A percentile compares a stretch with the other conserved stretches of the same genome.
Evolutionary conservation across 2,329 filamentous ascomycete species (phyloP).

Genomic region (Cladophialophora psammophila): DNA sequence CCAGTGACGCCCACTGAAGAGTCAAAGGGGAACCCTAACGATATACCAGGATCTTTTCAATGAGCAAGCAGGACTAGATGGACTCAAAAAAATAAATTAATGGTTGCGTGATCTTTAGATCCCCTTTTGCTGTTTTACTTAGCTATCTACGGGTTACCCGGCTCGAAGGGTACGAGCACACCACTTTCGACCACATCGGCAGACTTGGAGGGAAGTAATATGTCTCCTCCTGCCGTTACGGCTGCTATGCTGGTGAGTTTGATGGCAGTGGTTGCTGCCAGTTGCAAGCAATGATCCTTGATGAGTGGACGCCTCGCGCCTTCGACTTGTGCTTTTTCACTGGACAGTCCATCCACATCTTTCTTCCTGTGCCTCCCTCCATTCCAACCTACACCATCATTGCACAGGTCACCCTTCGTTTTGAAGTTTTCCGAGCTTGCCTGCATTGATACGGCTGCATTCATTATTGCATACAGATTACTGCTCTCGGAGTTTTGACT

Average conservation of each 20-base stretch:
- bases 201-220: not conserved
- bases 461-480: constrained; percentile 10
- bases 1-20: constrained; percentile 37
- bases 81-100: constrained; percentile 2
- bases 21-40: constrained; percentile 28
- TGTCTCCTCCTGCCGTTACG: not conserved
- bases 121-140: not conserved
- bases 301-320: not conserved
- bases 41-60: constrained; percentile 31
- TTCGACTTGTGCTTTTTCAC: not conserved
- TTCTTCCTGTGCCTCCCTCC: not conserved
- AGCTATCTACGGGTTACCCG: not conserved
- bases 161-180: not conserved
- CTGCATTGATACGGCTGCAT: constrained; percentile 24
- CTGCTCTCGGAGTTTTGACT: not conserved
- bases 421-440: constrained; percentile 1
- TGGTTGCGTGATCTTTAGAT: constrained; percentile 6
- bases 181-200: not conserved
- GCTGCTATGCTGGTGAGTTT: not conserved
- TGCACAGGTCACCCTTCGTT: not conserved
- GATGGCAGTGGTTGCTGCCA: not conserved
- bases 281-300: not conserved
- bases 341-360: not conserved
- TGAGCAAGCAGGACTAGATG: constrained; percentile 12
- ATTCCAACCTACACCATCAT: not conserved